These are phyloP conservation scores for Leccinum subgranulosum DNA, from an alignment of 768 basidiomycete species.

Conservation along the genomic window DNA sequence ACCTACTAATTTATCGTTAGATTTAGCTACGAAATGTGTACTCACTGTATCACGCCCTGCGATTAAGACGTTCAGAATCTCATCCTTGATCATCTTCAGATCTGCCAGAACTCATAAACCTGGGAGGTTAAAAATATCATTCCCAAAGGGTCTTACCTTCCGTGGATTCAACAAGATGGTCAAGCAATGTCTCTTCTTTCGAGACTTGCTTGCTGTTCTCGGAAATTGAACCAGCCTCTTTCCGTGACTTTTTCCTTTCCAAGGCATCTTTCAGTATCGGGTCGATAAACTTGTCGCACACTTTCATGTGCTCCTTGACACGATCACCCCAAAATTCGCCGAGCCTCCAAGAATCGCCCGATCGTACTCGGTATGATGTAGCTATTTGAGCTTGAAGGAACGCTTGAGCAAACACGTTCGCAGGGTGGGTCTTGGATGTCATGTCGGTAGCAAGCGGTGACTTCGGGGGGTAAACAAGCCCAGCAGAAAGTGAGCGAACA, in stretches of 20 bases:
- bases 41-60: background rate
- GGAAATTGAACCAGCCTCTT: constrained; percentile 20
- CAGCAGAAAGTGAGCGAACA: constrained; percentile 45
- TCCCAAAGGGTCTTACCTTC: background rate
- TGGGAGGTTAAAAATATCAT: background rate
- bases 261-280: constrained; percentile 51
- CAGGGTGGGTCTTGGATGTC: constrained; percentile 28
- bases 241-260: constrained; percentile 31
- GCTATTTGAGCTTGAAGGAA: constrained; percentile 48
- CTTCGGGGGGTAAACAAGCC: constrained; percentile 45
- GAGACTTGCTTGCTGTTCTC: constrained; percentile 1
- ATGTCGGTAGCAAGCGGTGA: constrained; percentile 10
- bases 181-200: background rate
- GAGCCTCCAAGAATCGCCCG: constrained; percentile 49
- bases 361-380: constrained; percentile 36
- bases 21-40: background rate
- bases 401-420: constrained; percentile 43
- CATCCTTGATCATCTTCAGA: background rate
- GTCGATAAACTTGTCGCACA: constrained; percentile 50
- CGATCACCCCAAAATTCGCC: constrained; percentile 51
- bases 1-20: background rate
- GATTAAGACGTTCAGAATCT: background rate
- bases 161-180: background rate
- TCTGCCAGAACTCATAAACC: background rate
- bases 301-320: constrained; percentile 40